A percentile compares a stretch with the other conserved stretches of the same genome.
These are phyloP conservation scores for Sarocladium brachiariae DNA, from an alignment of 2,329 filamentous ascomycete species.

Conservation along the genomic window DNA sequence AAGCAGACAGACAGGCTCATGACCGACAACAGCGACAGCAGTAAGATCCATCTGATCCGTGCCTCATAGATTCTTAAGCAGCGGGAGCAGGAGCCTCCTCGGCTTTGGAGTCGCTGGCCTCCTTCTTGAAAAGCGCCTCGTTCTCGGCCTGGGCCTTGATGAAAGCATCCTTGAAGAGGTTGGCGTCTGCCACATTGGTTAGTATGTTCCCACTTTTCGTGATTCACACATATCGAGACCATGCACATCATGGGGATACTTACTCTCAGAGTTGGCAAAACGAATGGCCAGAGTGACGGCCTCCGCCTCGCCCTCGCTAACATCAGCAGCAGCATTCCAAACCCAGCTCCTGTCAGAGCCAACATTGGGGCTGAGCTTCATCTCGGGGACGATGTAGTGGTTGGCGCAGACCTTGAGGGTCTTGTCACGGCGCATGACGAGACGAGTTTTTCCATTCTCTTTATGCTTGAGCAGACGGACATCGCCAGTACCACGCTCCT, in stretches of 20 bases:
- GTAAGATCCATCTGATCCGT: neutral
- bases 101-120: conserved; percentile 20
- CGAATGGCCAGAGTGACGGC: conserved; percentile 93
- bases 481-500: conserved; percentile 96
- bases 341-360: conserved; percentile 98
- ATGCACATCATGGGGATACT: conserved; percentile 28
- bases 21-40: neutral
- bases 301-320: conserved; percentile 96
- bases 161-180: conserved; percentile 95
- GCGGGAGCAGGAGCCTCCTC: conserved; percentile 8
- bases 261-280: conserved; percentile 96
- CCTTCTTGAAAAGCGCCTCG: conserved; percentile 69
- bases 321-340: conserved; percentile 96
- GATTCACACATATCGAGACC: no score
- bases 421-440: conserved; percentile 99
- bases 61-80: conserved; percentile 11
- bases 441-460: conserved; percentile 93
- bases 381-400: conserved; percentile 97
- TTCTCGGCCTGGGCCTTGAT: conserved; percentile 96
- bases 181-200: conserved; percentile 62
- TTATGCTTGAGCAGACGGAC: conserved; percentile 96
- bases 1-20: neutral
- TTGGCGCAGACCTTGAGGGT: conserved; percentile 99
- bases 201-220: conserved; percentile 9
- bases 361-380: conserved; percentile 98